Evolutionary conservation across 2,329 filamentous ascomycete species (phyloP).

Genomic region (Volutella citrinella): DNA sequence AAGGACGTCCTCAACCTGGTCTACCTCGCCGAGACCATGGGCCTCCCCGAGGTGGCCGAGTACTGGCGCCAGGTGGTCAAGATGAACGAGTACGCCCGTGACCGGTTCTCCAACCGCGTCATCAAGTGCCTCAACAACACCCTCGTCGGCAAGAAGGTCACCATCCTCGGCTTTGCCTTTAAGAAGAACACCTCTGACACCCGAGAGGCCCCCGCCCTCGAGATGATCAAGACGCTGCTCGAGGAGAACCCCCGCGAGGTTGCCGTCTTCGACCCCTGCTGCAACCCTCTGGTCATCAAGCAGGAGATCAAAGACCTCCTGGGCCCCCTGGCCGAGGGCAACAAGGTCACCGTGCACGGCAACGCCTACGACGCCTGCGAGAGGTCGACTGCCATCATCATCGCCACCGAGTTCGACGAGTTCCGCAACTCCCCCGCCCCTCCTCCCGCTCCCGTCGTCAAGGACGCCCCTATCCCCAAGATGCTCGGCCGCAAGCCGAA

Average conservation of each 20-base stretch:
- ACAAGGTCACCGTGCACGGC: constrained; percentile 45
- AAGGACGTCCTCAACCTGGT: constrained; percentile 75
- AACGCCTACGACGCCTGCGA: constrained; percentile 49
- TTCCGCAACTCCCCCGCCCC: constrained; percentile 43
- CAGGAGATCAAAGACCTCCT: constrained; percentile 48
- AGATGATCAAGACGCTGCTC: constrained; percentile 63
- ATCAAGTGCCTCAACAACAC: constrained; percentile 67
- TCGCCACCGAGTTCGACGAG: constrained; percentile 57
- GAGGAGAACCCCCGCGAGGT: constrained; percentile 63
- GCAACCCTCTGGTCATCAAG: constrained; percentile 48
- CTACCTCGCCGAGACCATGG: constrained; percentile 69
- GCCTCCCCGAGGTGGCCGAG: constrained; percentile 66
- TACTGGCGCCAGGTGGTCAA: constrained; percentile 74
- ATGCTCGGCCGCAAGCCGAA: constrained; percentile 35
- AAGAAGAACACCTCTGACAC: constrained; percentile 79
- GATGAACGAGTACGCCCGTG: constrained; percentile 74
- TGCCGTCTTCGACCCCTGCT: constrained; percentile 66
- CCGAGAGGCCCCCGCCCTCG: constrained; percentile 66
- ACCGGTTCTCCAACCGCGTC: constrained; percentile 65
- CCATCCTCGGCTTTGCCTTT: constrained; percentile 73
- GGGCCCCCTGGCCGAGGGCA: constrained; percentile 35
- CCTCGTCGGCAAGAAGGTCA: constrained; percentile 66
- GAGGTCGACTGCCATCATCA: constrained; percentile 47
- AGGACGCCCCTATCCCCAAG: constrained; percentile 25
- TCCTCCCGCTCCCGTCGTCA: constrained; percentile 25